Percentiles rank a stretch among this genome's conserved stretches.
phyloP scores from a whole-genome alignment of 2,329 filamentous ascomycete species.

The Boeremia exigua region DNA sequence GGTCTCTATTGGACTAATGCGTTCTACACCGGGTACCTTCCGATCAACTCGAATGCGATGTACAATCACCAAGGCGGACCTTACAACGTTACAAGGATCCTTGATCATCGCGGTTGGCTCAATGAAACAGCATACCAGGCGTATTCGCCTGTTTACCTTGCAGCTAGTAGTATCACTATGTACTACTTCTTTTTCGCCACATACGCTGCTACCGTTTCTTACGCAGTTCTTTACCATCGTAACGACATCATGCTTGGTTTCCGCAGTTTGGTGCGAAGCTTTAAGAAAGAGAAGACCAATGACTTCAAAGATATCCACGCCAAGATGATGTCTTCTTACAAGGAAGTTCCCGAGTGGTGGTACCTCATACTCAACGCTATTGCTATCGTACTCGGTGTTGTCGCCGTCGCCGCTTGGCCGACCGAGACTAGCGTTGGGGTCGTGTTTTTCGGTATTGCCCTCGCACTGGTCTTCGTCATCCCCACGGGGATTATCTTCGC shows the following conservation, averaged over 20 bases:
- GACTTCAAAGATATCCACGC: slow-evolving; percentile 54
- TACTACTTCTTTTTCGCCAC: slow-evolving; percentile 64
- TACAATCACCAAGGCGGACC: background rate
- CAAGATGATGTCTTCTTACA: slow-evolving; percentile 56
- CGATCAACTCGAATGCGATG: slow-evolving; percentile 54
- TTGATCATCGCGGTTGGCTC: slow-evolving; percentile 56
- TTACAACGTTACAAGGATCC: slow-evolving; percentile 57
- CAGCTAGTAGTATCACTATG: slow-evolving; percentile 58
- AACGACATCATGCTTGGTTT: slow-evolving; percentile 60
- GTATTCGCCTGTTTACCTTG: slow-evolving; percentile 61
- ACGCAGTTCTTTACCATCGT: slow-evolving; percentile 60
- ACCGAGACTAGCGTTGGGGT: slow-evolving; percentile 60
- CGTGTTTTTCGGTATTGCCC: slow-evolving; percentile 58
- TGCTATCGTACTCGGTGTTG: slow-evolving; percentile 53
- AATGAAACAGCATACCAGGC: background rate
- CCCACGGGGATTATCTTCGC: slow-evolving; percentile 61
- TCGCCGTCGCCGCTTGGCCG: slow-evolving; percentile 57
- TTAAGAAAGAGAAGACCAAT: slow-evolving; percentile 27
- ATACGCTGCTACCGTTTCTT: slow-evolving; percentile 60
- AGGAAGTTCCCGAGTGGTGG: slow-evolving; percentile 63
- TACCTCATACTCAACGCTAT: slow-evolving; percentile 51
- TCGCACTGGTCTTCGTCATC: slow-evolving; percentile 60
- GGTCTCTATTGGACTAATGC: slow-evolving; percentile 1
- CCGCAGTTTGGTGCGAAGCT: slow-evolving; percentile 52
- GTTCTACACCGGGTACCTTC: background rate